These are phyloP conservation scores for Purpureocillium lavendulum DNA, from an alignment of 2,329 filamentous ascomycete species.

Conservation along the genomic window DNA sequence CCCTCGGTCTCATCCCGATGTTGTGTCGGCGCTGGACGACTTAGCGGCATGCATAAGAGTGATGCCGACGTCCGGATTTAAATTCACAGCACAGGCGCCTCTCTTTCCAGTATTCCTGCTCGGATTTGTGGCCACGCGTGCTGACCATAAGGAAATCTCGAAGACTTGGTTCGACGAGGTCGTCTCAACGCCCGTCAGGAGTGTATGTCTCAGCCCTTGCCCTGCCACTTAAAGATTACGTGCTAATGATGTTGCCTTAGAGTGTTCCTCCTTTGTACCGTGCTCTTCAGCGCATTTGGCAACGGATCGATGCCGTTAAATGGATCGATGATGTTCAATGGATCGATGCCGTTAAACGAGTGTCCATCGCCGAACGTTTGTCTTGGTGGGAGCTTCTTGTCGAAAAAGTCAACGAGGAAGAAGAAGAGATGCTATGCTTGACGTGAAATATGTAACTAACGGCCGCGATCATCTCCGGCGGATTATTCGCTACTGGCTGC, in stretches of 20 bases:
- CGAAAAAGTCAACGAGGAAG: constrained; percentile 18
- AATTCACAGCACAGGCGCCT: constrained; percentile 33
- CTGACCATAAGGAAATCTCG: constrained; percentile 19
- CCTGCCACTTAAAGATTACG: constrained; percentile 6
- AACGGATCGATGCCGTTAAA: constrained; percentile 26
- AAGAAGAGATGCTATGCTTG: constrained; percentile 27
- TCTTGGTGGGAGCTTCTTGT: constrained; percentile 33
- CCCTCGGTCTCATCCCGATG: constrained; percentile 26
- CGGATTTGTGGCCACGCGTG: constrained; percentile 23
- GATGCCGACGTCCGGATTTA: constrained; percentile 30
- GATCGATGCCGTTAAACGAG: constrained; percentile 16
- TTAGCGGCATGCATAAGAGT: constrained; percentile 28
- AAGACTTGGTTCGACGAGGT: constrained; percentile 27
- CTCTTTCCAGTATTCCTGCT: constrained; percentile 32
- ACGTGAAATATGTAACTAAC: too few species aligned
- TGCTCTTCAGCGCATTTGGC: constrained; percentile 23
- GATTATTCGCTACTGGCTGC: too few species aligned
- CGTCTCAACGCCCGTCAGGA: constrained; percentile 26
- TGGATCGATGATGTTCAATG: too few species aligned
- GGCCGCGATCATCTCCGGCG: too few species aligned
- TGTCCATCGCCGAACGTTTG: constrained; percentile 18
- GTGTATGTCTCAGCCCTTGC: constrained; percentile 15
- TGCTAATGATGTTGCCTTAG: constrained; percentile 15
- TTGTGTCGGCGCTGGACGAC: constrained; percentile 21
- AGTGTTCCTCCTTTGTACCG: constrained; percentile 30